Evolutionary conservation across 2,329 filamentous ascomycete genomes (phyloP).

Genomic region (Fusarium buharicum): DNA sequence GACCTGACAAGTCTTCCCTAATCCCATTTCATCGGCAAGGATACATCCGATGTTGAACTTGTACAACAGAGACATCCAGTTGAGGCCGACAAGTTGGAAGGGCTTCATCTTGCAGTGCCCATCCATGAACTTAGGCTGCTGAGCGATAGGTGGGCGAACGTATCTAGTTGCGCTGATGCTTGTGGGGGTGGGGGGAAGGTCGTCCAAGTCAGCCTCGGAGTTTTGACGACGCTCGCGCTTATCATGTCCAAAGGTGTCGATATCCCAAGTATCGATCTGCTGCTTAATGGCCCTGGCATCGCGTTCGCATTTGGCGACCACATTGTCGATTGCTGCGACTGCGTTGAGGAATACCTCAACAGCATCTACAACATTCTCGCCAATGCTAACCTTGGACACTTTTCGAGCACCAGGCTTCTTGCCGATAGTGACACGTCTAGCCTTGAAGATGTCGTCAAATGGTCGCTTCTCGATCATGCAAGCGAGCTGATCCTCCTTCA

Average conservation of each 20-base stretch:
- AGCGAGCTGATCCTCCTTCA: slow-evolving; percentile 75
- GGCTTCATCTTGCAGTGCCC: slow-evolving; percentile 83
- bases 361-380: slow-evolving; percentile 62
- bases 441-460: slow-evolving; percentile 72
- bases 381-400: slow-evolving; percentile 59
- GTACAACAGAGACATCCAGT: slow-evolving; percentile 91
- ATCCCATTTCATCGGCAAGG: slow-evolving; percentile 95
- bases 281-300: slow-evolving; percentile 69
- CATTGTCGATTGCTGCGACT: slow-evolving; percentile 83
- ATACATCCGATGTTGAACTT: slow-evolving; percentile 85
- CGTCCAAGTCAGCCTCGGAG: slow-evolving; percentile 50
- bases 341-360: slow-evolving; percentile 79
- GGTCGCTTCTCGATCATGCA: slow-evolving; percentile 79
- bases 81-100: slow-evolving; percentile 93
- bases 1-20: slow-evolving; percentile 96
- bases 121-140: slow-evolving; percentile 82
- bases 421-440: slow-evolving; percentile 70
- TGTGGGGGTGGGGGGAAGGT: slow-evolving; percentile 56
- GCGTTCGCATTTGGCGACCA: slow-evolving; percentile 79
- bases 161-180: slow-evolving; percentile 51
- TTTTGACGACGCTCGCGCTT: slow-evolving; percentile 48
- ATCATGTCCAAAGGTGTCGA: slow-evolving; percentile 59
- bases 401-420: slow-evolving; percentile 60
- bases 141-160: slow-evolving; percentile 57
- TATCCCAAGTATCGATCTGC: slow-evolving; percentile 60